These are phyloP conservation scores for Trichosanthes cucumerina DNA, from an alignment of 306 rosid genomes.

Conservation along the genomic window DNA sequence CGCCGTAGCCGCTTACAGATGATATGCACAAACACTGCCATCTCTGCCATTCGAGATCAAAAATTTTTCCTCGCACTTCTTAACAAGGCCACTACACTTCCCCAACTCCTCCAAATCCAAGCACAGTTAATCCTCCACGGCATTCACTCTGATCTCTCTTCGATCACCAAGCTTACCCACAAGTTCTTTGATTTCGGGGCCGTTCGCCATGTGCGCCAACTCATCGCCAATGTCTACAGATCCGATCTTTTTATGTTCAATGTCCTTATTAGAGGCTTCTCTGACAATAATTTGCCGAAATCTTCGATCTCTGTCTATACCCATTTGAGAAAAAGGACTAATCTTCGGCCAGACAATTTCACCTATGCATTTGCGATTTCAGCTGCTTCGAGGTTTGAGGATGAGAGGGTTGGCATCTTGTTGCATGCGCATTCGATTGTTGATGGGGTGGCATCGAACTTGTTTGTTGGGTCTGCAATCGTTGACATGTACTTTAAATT, in stretches of 20 bases:
- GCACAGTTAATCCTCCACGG: conserved; percentile 69
- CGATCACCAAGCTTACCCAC: conserved; percentile 76
- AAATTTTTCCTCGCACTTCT: conserved; percentile 41
- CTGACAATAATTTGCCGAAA: conserved; percentile 31
- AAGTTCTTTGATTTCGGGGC: conserved; percentile 61
- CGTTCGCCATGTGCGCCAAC: conserved; percentile 47
- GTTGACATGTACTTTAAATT: conserved; percentile 59
- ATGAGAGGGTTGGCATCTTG: conserved; percentile 33
- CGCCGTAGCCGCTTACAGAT: conserved; percentile 12
- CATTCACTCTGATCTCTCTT: conserved; percentile 51
- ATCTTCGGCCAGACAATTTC: conserved; percentile 52
- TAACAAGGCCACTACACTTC: conserved; percentile 32
- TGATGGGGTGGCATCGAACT: conserved; percentile 47
- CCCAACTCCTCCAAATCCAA: conserved; percentile 56
- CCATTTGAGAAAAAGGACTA: conserved; percentile 38
- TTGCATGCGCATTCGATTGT: conserved; percentile 56
- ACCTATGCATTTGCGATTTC: conserved; percentile 52
- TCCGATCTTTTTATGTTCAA: conserved; percentile 85
- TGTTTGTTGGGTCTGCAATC: conserved; percentile 56
- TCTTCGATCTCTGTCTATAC: conserved; percentile 52
- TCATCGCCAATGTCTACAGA: conserved; percentile 47
- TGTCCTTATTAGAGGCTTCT: conserved; percentile 63
- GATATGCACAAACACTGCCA: conserved; percentile 24
- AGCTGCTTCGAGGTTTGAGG: conserved; percentile 35
- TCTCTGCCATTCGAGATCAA: conserved; percentile 21